A percentile compares a stretch with the other conserved stretches of the same genome.
phyloP scores from a whole-genome alignment of 257 asterid species.

The Solanum habrochaites region DNA sequence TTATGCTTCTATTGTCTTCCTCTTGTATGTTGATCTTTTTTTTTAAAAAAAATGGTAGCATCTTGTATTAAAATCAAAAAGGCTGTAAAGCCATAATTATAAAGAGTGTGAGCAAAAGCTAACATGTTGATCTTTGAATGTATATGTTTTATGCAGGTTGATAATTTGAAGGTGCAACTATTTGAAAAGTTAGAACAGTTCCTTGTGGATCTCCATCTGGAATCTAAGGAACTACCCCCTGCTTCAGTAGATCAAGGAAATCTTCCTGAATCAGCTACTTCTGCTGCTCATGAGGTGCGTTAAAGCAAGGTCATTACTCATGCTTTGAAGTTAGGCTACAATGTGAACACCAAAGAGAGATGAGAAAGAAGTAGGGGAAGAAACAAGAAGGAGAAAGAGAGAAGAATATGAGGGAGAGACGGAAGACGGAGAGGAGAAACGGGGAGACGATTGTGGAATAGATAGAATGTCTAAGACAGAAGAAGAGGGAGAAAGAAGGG shows the following conservation, averaged over 20 bases:
- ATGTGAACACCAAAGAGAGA: neutral
- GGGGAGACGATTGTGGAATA: neutral
- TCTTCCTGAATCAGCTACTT: slow-evolving; percentile 22
- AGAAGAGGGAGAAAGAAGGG: neutral
- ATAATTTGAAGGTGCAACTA: slow-evolving; percentile 75
- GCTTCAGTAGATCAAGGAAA: slow-evolving; percentile 32
- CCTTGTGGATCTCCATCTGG: slow-evolving; percentile 77
- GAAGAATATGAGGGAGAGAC: neutral
- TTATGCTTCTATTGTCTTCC: neutral
- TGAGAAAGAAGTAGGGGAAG: neutral
- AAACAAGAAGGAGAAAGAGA: neutral
- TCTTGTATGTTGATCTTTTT: neutral
- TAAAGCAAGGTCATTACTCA: slow-evolving; percentile 6
- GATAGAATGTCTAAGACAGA: neutral
- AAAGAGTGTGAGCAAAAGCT: neutral
- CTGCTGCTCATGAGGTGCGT: slow-evolving; percentile 64
- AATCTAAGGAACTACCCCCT: slow-evolving; percentile 39
- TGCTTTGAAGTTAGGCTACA: neutral
- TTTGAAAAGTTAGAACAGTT: slow-evolving; percentile 90
- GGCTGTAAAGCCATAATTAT: neutral
- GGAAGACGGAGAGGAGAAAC: neutral
- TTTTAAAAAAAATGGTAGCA: neutral
- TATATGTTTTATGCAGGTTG: slow-evolving; percentile 51
- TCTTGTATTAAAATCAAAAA: neutral
- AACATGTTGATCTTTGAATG: neutral